Evolutionary conservation across 805 yeast species (phyloP).

Genomic region (Hanseniaspora lindneri): DNA sequence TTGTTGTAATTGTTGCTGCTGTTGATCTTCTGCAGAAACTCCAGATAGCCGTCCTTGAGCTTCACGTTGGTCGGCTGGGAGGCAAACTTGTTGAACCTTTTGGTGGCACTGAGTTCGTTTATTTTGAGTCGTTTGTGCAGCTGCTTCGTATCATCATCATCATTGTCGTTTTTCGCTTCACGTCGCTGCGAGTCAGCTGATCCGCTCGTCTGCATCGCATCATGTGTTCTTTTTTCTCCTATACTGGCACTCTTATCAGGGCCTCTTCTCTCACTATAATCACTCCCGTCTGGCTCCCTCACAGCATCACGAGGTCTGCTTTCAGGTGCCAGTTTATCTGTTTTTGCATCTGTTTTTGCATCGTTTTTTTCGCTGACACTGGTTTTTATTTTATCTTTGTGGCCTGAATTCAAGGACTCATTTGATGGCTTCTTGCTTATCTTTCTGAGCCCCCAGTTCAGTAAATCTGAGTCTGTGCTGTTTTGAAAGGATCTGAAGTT

Average conservation of each 20-base stretch:
- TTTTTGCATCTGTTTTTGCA: too few relatives aligned
- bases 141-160: background rate
- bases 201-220: background rate
- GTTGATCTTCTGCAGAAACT: background rate
- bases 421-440: background rate
- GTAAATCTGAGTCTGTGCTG: slow-evolving; percentile 7
- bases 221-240: background rate
- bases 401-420: too few relatives aligned
- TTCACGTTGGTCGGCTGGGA: slow-evolving; percentile 5
- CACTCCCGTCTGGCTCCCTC: too few relatives aligned
- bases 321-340: too few relatives aligned
- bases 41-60: slow-evolving; percentile 2
- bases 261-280: too few relatives aligned
- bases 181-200: background rate
- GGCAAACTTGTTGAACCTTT: slow-evolving; percentile 1
- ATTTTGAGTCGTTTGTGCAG: background rate
- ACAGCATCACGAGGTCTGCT: background rate
- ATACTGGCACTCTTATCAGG: too few relatives aligned
- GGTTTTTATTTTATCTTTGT: background rate
- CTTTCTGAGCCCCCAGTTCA: slow-evolving; percentile 8
- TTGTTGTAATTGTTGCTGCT: slow-evolving; percentile 1
- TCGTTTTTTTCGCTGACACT: background rate
- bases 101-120: background rate
- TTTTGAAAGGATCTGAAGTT: slow-evolving; percentile 14
- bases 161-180: background rate